Base-by-base conservation (phyloP, 2,329 filamentous ascomycete species). In the Coniella lustricola region DNA sequence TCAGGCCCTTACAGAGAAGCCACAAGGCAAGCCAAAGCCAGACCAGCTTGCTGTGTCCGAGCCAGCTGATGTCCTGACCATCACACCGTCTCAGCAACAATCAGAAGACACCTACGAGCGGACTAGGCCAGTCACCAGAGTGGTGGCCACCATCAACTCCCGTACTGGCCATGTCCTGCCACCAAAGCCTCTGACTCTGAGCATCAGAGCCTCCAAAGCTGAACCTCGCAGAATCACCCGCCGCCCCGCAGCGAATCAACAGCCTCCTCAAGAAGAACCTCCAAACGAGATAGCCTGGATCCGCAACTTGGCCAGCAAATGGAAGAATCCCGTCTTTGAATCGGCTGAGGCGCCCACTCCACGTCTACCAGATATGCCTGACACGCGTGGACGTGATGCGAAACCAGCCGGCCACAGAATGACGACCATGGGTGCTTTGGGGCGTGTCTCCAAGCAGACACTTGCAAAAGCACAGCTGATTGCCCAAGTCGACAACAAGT, bases 401-500 rank as follows among this genome's bases (percentile, higher is more conserved):
- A 50, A 59, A 32, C 16, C 42, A 22, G 35, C 45, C 3, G 43
- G 39, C 20, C 37, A 55, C 10, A 56, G 59, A n/a, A 37, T 49
- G 37, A 57, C 62, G 2, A 33, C 53, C 4, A 48, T 55, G 34
- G 46, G 54, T 2, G 53, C 69, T 2, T 61, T 64, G 25, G 68
- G 72, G 0, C 69, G 70, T 10, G 64, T 96, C 1, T 86, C 82
- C 1, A 87, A 82, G 55, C 59, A 69, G 4, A 75, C 74, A 0
- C 68, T 96, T 8, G 61, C 64, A 2, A 60, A 66, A 7, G 86
- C 87, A 0, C 67, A 77, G 42, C 71, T 95, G 0, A 76, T 98
- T 36, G 75, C 82, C 0, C 93, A 98, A 60, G 84, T 98, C 1
- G 91, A 97, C 62, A 74, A 71, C 13, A 98, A 98, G 63, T 98